Percentiles rank a stretch among this genome's conserved stretches.
These are phyloP conservation scores for Ramaria rubella DNA, from an alignment of 768 basidiomycete genomes.

Conservation along the genomic window DNA sequence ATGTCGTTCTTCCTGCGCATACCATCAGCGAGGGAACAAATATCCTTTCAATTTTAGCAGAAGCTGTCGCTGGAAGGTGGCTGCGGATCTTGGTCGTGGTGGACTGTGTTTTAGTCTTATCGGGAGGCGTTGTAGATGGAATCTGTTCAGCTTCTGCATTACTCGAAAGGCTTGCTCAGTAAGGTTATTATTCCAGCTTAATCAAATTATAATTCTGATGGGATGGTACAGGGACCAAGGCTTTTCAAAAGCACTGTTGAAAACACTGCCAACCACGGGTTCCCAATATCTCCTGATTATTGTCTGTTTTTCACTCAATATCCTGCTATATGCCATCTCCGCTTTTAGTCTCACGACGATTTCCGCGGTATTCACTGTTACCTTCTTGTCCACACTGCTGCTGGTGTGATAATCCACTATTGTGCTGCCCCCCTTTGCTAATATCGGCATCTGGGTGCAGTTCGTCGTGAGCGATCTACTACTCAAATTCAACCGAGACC, in stretches of 20 bases:
- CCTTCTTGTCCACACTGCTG: conserved; percentile 1
- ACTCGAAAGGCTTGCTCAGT: conserved; percentile 45
- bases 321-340: conserved; percentile 51
- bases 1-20: conserved; percentile 52
- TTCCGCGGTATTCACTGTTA: conserved; percentile 41
- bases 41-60: conserved; percentile 57
- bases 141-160: conserved; percentile 43
- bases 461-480: conserved; percentile 55
- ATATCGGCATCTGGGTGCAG: conserved; percentile 12
- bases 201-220: not conserved
- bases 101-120: conserved; percentile 66
- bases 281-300: conserved; percentile 48
- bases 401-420: conserved; percentile 21
- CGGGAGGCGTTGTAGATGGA: conserved; percentile 68
- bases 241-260: conserved; percentile 47
- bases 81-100: conserved; percentile 54
- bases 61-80: conserved; percentile 57
- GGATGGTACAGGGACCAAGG: conserved; percentile 41
- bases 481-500: conserved; percentile 59
- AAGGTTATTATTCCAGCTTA: not conserved
- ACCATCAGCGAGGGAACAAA: conserved; percentile 46
- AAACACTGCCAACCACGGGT: conserved; percentile 41
- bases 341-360: conserved; percentile 46
- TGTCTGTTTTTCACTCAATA: conserved; percentile 43
- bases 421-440: not conserved